Evolutionary conservation across 805 yeast genomes (phyloP).

Genomic region (Wickerhamomyces pijperi): DNA sequence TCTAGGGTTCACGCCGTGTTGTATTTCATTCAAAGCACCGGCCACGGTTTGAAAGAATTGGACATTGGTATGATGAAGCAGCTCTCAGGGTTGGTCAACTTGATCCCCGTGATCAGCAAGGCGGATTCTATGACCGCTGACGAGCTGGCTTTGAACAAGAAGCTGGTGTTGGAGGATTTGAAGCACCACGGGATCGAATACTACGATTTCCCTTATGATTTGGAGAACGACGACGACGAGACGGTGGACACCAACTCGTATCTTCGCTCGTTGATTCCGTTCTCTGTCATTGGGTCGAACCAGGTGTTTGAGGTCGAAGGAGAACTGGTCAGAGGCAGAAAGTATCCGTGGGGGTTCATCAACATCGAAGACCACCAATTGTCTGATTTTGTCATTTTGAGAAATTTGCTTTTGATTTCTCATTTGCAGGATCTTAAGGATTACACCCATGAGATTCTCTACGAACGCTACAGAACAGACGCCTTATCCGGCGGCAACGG

Average conservation of each 20-base stretch:
- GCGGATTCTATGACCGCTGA: constrained; percentile 76
- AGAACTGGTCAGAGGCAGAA: constrained; percentile 32
- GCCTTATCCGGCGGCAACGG: constrained; percentile 62
- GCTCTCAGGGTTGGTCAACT: constrained; percentile 69
- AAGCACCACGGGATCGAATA: constrained; percentile 59
- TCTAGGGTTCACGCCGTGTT: constrained; percentile 71
- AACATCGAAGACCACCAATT: constrained; percentile 62
- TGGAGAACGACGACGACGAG: constrained; percentile 43
- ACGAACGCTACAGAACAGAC: constrained; percentile 84
- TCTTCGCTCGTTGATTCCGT: constrained; percentile 53
- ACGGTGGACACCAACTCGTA: constrained; percentile 55
- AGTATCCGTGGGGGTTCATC: constrained; percentile 50
- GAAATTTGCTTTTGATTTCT: constrained; percentile 70
- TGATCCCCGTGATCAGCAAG: constrained; percentile 79
- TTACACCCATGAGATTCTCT: constrained; percentile 73
- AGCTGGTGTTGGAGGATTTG: constrained; percentile 67
- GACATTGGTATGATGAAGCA: constrained; percentile 73
- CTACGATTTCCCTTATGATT: constrained; percentile 60
- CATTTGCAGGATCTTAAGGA: constrained; percentile 86
- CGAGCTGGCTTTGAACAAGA: constrained; percentile 66
- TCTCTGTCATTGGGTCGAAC: constrained; percentile 61
- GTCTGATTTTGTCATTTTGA: constrained; percentile 71
- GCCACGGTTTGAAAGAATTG: constrained; percentile 68
- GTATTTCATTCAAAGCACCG: constrained; percentile 74
- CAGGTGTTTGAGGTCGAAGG: constrained; percentile 41